phyloP scores from a whole-genome alignment of 2,329 filamentous ascomycete genomes.

The Escovopsis sp. region DNA sequence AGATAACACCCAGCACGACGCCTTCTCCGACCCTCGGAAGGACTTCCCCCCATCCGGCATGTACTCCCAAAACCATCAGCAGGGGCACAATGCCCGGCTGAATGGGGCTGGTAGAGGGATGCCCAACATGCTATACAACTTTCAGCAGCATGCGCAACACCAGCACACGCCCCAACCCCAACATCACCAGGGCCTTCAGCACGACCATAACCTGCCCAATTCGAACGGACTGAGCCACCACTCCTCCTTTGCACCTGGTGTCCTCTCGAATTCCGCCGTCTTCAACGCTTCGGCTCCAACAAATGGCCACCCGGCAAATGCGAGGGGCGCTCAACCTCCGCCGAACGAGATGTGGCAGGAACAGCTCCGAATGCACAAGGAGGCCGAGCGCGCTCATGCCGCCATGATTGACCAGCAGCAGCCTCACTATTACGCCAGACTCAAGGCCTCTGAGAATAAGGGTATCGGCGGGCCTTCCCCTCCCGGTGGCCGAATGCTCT shows the following conservation, averaged over 20 bases:
- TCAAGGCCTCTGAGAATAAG: constrained; percentile 55
- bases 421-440: constrained; percentile 56
- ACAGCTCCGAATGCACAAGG: constrained; percentile 67
- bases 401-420: constrained; percentile 54
- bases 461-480: constrained; percentile 42
- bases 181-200: constrained; percentile 44
- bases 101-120: constrained; percentile 44
- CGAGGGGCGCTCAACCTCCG: constrained; percentile 34
- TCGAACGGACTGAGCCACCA: constrained; percentile 37
- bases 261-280: constrained; percentile 48
- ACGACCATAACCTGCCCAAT: constrained; percentile 39
- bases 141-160: constrained; percentile 43
- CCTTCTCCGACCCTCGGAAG: constrained; percentile 7
- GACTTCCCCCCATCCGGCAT: constrained; percentile 35
- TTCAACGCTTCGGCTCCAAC: constrained; percentile 39
- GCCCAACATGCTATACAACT: constrained; percentile 53
- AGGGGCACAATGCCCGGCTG: constrained; percentile 60
- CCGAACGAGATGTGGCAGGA: constrained; percentile 68
- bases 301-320: constrained; percentile 37
- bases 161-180: constrained; percentile 51
- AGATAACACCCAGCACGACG: constrained; percentile 4
- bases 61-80: constrained; percentile 59
- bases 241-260: constrained; percentile 17
- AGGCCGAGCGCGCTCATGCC: constrained; percentile 55
- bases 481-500: constrained; percentile 30